Evolutionary conservation across 345 rosid species (phyloP).

Genomic region (Murraya koenigii): DNA sequence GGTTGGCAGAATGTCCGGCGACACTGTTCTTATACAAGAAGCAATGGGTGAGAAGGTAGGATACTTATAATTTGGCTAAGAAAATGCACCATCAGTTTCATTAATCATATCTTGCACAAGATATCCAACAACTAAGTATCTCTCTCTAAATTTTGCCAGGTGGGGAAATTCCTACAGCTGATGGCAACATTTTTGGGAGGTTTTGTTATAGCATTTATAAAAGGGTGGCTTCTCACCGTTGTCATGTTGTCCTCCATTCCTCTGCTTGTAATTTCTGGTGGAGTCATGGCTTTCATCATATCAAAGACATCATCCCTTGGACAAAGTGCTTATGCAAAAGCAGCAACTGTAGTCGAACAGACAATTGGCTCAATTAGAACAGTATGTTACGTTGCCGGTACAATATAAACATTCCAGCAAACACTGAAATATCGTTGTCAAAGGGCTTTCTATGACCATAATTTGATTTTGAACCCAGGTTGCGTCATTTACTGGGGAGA

Average conservation of each 20-base stretch:
- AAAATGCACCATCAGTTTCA: neutral
- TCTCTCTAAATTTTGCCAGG: slow-evolving; percentile 36
- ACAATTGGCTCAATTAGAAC: slow-evolving; percentile 81
- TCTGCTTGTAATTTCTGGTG: slow-evolving; percentile 63
- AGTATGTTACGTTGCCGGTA: slow-evolving; percentile 30
- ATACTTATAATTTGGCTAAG: neutral
- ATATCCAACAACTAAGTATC: neutral
- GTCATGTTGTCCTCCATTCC: slow-evolving; percentile 75
- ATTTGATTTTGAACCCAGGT: slow-evolving; percentile 41
- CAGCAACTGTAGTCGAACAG: slow-evolving; percentile 72
- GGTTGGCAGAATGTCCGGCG: slow-evolving; percentile 95
- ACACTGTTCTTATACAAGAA: slow-evolving; percentile 87
- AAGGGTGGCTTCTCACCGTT: slow-evolving; percentile 87
- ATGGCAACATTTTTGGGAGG: slow-evolving; percentile 76
- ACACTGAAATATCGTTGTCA: neutral
- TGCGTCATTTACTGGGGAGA: slow-evolving; percentile 89
- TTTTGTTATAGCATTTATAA: slow-evolving; percentile 60
- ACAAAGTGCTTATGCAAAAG: slow-evolving; percentile 69
- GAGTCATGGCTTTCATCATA: slow-evolving; percentile 42
- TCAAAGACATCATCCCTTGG: slow-evolving; percentile 65
- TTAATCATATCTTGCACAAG: neutral
- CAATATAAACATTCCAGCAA: neutral
- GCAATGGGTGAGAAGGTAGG: slow-evolving; percentile 96
- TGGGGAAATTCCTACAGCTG: slow-evolving; percentile 80
- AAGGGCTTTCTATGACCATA: neutral